A percentile compares a stretch with the other conserved stretches of the same genome.
phyloP scores from a whole-genome alignment of 2,329 filamentous ascomycete species.

The Tolypocladium inflatum region DNA sequence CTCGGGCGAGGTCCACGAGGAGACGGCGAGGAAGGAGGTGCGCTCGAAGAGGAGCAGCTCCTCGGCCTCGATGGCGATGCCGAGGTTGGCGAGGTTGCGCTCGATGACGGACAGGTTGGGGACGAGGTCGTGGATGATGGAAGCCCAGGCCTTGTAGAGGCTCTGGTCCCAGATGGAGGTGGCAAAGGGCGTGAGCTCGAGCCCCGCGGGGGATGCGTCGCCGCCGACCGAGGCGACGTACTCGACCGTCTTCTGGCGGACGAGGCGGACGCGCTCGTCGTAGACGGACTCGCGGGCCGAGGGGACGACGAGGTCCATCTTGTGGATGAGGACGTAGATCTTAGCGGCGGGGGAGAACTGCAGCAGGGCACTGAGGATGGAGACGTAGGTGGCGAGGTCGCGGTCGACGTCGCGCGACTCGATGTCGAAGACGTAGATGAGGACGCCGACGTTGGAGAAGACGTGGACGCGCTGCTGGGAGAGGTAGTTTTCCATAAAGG shows the following conservation, averaged over 20 bases:
- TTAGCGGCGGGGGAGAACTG: conserved; percentile 76
- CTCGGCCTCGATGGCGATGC: conserved; percentile 79
- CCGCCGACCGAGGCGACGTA: conserved; percentile 29
- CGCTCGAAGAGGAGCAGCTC: conserved; percentile 93
- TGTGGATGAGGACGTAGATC: conserved; percentile 94
- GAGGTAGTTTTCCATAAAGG: conserved; percentile 97
- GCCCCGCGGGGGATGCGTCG: conserved; percentile 16
- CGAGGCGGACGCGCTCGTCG: conserved; percentile 69
- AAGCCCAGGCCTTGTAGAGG: conserved; percentile 95
- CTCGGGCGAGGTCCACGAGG: conserved; percentile 69
- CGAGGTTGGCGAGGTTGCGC: conserved; percentile 71
- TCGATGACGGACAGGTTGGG: conserved; percentile 87
- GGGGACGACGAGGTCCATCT: conserved; percentile 90
- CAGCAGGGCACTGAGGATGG: conserved; percentile 78
- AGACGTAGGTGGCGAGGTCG: conserved; percentile 85
- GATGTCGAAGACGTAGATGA: conserved; percentile 99
- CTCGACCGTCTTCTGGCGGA: conserved; percentile 62
- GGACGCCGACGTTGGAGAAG: conserved; percentile 89
- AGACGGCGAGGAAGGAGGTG: conserved; percentile 94
- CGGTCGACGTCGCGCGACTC: conserved; percentile 91
- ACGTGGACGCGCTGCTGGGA: conserved; percentile 92
- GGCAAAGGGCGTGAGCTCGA: conserved; percentile 79
- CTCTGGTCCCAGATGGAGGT: conserved; percentile 99
- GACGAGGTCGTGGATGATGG: conserved; percentile 96
- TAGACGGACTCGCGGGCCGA: conserved; percentile 73